Base-by-base conservation (phyloP, 805 yeast species). In the Barnettozyma sucrosica region DNA sequence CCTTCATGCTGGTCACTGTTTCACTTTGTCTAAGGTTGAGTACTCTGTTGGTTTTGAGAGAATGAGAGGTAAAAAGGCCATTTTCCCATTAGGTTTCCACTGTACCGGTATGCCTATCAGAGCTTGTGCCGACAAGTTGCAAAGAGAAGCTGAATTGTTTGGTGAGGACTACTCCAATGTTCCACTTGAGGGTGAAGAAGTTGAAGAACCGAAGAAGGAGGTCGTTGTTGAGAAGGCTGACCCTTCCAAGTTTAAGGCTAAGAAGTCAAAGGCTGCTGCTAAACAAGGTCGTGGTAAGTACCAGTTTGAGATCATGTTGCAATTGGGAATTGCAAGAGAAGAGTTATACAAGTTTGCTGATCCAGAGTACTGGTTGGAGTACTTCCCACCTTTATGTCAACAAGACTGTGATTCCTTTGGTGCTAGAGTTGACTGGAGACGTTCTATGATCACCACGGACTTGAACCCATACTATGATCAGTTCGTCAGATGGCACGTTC, bases 51-150 rank as follows among this genome's bases (percentile, higher is more conserved):
- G 98, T 47, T 93, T 85, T 64, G 96, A 93, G 73, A 82, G 97
- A 70, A 85, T 93, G 92, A 77, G 77, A 62, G 98, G 97, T 56
- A 88, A 85, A 69, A 79, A 85, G 59, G 96, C 97, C 33, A 72
- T 90, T 51, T 93, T 88, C 72, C 98, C 99, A 44, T 76, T 93
- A 49, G 99, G 99, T 43, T 93, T 92, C 84, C 99, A 93, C 70
- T 93, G 99, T 78, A 93, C 99, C 32, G 99, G 99, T 76, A 85
- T 93, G 97, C 98, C 99, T 46, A 93, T 93, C 66, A 76, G 81
- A 65, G 92, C 98, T 25, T 79, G 96, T 61, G 98, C 99, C 43
- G 99, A 92, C 70, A 92, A 93, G 70, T 77, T 93, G 63, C 80
- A 80, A 63, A 82, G 99, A 67, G 99, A 93, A 74, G 75, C 90